Evolutionary conservation across 768 basidiomycete genomes (phyloP), one percentile per base, ranked within the genome.

Genomic region (Lentinula guzmanii): DNA sequence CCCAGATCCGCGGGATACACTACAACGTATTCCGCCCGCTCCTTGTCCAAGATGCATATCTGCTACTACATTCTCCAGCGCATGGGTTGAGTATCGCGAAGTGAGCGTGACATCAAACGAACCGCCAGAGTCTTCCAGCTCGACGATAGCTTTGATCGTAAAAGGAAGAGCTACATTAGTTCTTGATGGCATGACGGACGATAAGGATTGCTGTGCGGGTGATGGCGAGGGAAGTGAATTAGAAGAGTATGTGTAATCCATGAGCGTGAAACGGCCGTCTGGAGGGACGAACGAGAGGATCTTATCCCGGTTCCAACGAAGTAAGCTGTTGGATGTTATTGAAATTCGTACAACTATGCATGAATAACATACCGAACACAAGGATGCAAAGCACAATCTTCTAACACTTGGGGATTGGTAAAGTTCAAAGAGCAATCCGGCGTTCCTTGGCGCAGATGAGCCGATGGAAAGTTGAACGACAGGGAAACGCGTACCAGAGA

Each of bases 281-380:
- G 95, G 95, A 5, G 95, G 95, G 21, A 98, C 84, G 70, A 98
- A 98, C 1, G 95, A 96, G 45, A 98, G 75, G 1, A 80, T 73
- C 67, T 84, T 88, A 68, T 91, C 87, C 42, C 86, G 84, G 24
- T 80, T 76, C 90, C 93, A 97, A 60, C 87, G 86, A 67, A 84
- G 87, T 28, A 95, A 76, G 41, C 94, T 95, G 65, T 31, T 34
- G 18, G 31, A 18, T 24, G 24, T 52, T 28, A 31, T 57, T 43
- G 43, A 46, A 58, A 62, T 37, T 54, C 21, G 52, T 41, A 41
- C 37, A 5, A 34, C 21, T n/a, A n/a, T 54, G 46, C 54, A 50
- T 52, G 59, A 24, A 2, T 42, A 10, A 70, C 84, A 61, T 71
- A 93, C 93, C 95, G 83, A 60, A 98, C 87, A 70, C 94, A 97